phyloP scores from a whole-genome alignment of 1,139 yeast species.

The Pichia sp. region DNA sequence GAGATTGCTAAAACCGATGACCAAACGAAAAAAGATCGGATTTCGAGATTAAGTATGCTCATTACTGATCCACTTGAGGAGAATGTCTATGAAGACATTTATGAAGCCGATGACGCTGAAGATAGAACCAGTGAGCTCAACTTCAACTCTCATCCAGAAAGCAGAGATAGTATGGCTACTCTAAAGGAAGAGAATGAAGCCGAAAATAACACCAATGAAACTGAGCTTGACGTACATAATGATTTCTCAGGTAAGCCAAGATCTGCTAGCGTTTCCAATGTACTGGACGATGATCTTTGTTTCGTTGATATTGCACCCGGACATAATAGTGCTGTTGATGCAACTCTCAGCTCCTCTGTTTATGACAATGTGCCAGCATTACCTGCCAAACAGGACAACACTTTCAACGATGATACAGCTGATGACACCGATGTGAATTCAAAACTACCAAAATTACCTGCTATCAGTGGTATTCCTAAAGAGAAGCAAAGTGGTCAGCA shows the following conservation, averaged over 20 bases:
- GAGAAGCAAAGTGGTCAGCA: slow-evolving; percentile 19
- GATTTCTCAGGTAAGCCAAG: slow-evolving; percentile 10
- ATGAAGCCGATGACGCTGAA: slow-evolving; percentile 7
- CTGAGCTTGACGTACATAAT: slow-evolving; percentile 3
- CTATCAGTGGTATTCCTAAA: slow-evolving; percentile 30
- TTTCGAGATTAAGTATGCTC: slow-evolving; percentile 14
- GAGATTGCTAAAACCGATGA: slow-evolving; percentile 16
- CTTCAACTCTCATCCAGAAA: not conserved
- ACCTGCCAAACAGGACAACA: slow-evolving; percentile 16
- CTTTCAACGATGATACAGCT: not conserved
- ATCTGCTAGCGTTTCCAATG: slow-evolving; percentile 13
- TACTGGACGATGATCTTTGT: slow-evolving; percentile 20
- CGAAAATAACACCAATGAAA: slow-evolving; percentile 22
- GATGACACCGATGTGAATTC: slow-evolving; percentile 12
- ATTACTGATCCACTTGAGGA: slow-evolving; percentile 5
- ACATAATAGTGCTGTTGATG: slow-evolving; percentile 4
- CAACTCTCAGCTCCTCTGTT: slow-evolving; percentile 13
- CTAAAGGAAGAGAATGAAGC: slow-evolving; percentile 22
- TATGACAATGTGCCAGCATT: not conserved
- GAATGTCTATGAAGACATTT: not conserved
- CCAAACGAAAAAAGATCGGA: slow-evolving; percentile 18
- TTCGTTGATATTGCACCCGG: no score
- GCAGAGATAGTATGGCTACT: slow-evolving; percentile 10
- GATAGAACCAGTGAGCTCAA: slow-evolving; percentile 4
- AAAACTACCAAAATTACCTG: slow-evolving; percentile 24